A percentile compares a stretch with the other conserved stretches of the same genome.
Conservation (phyloP, 2,329 filamentous ascomycete genomes). For the Pyrenophora graminea region DNA sequence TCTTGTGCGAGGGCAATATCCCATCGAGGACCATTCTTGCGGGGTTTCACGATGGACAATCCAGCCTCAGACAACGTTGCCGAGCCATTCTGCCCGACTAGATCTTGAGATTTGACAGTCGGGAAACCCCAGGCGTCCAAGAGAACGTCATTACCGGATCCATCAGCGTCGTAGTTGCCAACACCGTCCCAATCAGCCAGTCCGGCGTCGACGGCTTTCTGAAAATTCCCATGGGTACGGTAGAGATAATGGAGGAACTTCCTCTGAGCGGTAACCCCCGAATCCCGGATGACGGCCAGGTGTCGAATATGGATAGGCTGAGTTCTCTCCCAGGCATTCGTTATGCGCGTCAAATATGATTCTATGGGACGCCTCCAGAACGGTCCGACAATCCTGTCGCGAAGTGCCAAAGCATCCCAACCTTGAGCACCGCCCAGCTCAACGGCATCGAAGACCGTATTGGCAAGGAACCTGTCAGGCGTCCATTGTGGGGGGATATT, state of each 20-base stretch:
- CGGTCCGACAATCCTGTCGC: conserved; percentile 50
- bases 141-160: conserved; percentile 5
- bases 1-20: conserved; percentile 29
- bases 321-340: conserved; percentile 61
- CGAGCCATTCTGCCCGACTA: conserved; percentile 28
- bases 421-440: conserved; percentile 54
- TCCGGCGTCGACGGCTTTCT: conserved; percentile 56
- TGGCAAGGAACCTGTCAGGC: conserved; percentile 57
- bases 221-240: conserved; percentile 58
- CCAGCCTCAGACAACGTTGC: conserved; percentile 34
- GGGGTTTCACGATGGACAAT: conserved; percentile 22
- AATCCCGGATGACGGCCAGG: conserved; percentile 61
- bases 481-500: conserved; percentile 58
- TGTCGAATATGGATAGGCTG: conserved; percentile 63
- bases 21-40: conserved; percentile 30
- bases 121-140: conserved; percentile 42
- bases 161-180: conserved; percentile 34
- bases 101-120: conserved; percentile 20
- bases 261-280: conserved; percentile 52
- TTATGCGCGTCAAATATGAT: conserved; percentile 56
- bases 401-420: conserved; percentile 53
- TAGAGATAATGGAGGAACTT: conserved; percentile 57
- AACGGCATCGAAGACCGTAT: conserved; percentile 58
- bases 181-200: conserved; percentile 60
- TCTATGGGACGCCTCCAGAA: conserved; percentile 62